Evolutionary conservation across 1,284 basidiomycete species (phyloP), one percentile per base, ranked within the genome.

Genomic region (Acaromyces ingoldii): DNA sequence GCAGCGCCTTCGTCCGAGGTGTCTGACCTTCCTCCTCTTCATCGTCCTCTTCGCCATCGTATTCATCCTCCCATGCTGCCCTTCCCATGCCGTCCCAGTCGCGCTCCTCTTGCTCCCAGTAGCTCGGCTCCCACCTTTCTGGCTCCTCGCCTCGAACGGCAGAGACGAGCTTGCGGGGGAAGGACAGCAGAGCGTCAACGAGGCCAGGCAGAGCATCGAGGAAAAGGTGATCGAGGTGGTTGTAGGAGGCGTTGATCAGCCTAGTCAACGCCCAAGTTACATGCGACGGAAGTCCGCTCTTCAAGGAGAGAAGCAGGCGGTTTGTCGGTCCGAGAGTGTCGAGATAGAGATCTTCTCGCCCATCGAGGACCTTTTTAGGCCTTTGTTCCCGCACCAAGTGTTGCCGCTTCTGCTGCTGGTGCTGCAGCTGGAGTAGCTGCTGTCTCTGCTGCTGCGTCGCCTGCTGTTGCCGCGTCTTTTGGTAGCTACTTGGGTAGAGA

Each of bases 241-340:
- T 40, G 34, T 33, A 38, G 21, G 63, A 60, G n/a, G 57, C 49
- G 22, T 51, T 26, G 9, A 64, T 55, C 17, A 74, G 66, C 13
- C 64, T 60, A 3, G 53, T 51, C 17, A 74, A 55, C 1, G 70
- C 70, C 72, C 72, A 74, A 46, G 70, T 63, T 21, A 74, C 63
- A 55, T 74, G 70, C 19, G 49, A 57, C 19, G 66, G 63, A 15
- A 74, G 55, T n/a, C 67, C 70, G 1, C 67, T 71, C 34, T 62
- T 60, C 42, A 74, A 55, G 30, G 70, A 69, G 24, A 74, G 60
- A 5, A 60, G 51, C 11, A 72, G 60, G 25, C 70, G 68, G 45
- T 74, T 74, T 41, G 47, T 56, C 25, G 70, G 62, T 10, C 68
- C 70, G 3, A 60, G 58, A 22, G 58, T 28, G n/a, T n/a, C n/a